These are phyloP conservation scores for Trichosporon coremiiforme DNA, from an alignment of 1,284 basidiomycete species.

Conservation along the genomic window DNA sequence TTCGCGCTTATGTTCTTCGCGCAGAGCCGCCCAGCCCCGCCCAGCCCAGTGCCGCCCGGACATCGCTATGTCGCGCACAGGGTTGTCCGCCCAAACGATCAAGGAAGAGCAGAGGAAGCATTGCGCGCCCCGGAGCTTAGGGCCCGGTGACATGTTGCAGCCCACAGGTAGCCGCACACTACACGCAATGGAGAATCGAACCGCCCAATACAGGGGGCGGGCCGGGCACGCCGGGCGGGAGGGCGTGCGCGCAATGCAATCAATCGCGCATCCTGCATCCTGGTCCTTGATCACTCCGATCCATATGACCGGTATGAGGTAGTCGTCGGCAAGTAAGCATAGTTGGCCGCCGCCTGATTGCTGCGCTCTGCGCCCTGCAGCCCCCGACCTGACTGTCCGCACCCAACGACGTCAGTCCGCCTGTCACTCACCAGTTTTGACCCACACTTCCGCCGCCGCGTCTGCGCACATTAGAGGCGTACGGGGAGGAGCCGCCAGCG, in stretches of 20 bases:
- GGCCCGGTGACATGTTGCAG: background rate
- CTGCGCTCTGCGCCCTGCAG: no score
- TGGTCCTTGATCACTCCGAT: background rate
- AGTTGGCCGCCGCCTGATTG: constrained; percentile 3
- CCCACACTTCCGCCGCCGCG: background rate
- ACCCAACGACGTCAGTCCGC: background rate
- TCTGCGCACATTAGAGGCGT: background rate
- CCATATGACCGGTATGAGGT: background rate
- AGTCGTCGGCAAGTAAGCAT: constrained; percentile 13
- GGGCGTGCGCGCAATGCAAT: constrained; percentile 1
- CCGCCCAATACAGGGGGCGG: background rate
- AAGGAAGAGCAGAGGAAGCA: constrained; percentile 6
- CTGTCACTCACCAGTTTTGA: background rate
- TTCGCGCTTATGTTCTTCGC: constrained; percentile 10
- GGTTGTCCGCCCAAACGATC: background rate
- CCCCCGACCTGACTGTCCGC: background rate
- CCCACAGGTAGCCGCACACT: constrained; percentile 5
- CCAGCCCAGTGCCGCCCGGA: background rate
- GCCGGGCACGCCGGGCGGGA: constrained; percentile 5
- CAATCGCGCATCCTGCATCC: background rate
- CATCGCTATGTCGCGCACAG: background rate
- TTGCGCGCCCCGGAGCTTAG: background rate
- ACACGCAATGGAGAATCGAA: background rate
- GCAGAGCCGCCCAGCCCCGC: background rate
- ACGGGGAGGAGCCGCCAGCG: background rate